Evolutionary conservation across 2,329 filamentous ascomycete species (phyloP).

Genomic region (Claviceps sp.): DNA sequence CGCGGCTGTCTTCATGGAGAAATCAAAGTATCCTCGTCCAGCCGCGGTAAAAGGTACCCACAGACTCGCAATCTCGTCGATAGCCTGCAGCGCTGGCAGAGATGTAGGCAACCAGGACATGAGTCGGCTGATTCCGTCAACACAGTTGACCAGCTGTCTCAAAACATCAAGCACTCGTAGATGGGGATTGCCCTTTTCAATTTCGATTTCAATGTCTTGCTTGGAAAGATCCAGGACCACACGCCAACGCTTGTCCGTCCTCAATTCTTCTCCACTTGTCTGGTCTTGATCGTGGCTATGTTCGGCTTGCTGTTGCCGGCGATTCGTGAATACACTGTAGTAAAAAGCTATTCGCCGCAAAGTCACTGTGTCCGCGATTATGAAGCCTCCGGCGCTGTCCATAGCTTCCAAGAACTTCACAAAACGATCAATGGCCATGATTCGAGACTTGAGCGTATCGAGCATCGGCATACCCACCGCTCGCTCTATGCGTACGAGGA

Average conservation of each 20-base stretch:
- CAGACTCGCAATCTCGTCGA: slow-evolving; percentile 45
- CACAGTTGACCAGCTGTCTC: slow-evolving; percentile 41
- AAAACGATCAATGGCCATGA: slow-evolving; percentile 56
- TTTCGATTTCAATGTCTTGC: slow-evolving; percentile 40
- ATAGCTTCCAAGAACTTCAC: slow-evolving; percentile 58
- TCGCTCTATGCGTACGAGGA: slow-evolving; percentile 46
- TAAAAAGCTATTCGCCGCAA: slow-evolving; percentile 53
- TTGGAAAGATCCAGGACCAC: slow-evolving; percentile 45
- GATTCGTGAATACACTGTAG: slow-evolving; percentile 34
- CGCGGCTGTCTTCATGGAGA: slow-evolving; percentile 41
- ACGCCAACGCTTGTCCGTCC: slow-evolving; percentile 25
- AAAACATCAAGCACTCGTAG: slow-evolving; percentile 47
- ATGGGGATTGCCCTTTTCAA: slow-evolving; percentile 55
- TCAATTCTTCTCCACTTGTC: slow-evolving; percentile 5
- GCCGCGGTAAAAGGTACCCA: slow-evolving; percentile 31
- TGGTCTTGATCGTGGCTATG: not conserved
- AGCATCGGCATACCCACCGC: slow-evolving; percentile 46
- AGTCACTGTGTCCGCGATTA: slow-evolving; percentile 45
- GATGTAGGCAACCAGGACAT: slow-evolving; percentile 44
- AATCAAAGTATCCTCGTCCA: slow-evolving; percentile 33
- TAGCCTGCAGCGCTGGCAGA: slow-evolving; percentile 48
- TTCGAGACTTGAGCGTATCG: slow-evolving; percentile 41
- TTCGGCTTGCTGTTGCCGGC: not conserved
- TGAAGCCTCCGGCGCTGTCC: slow-evolving; percentile 37
- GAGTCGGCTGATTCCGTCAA: slow-evolving; percentile 36